Conservation (phyloP, 352 stramenopile genomes). For the Phytophthora vignae region DNA sequence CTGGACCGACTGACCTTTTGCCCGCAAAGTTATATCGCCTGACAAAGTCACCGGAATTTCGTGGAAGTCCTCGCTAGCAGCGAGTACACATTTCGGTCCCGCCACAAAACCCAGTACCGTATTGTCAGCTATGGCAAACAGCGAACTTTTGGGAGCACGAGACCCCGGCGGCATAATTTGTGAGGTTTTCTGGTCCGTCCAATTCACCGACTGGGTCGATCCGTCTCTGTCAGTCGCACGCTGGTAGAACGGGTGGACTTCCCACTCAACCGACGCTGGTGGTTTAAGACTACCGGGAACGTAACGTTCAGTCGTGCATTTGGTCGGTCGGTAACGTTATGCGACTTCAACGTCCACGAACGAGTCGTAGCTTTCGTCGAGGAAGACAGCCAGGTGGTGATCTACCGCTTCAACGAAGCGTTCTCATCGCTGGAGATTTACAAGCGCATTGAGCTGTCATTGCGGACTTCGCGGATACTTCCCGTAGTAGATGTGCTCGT, state of each 20-base stretch:
- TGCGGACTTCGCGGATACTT: slow-evolving; percentile 35
- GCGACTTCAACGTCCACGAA: slow-evolving; percentile 35
- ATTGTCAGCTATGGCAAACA: no score
- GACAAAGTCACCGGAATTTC: no score
- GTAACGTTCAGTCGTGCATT: slow-evolving; percentile 13
- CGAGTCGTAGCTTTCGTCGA: slow-evolving; percentile 37
- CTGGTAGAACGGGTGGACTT: slow-evolving; percentile 35
- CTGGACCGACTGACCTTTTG: no score
- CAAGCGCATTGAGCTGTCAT: slow-evolving; percentile 32
- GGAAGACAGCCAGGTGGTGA: slow-evolving; percentile 23
- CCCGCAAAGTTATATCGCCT: no score
- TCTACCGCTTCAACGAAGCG: slow-evolving; percentile 42
- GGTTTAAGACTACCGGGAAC: not conserved
- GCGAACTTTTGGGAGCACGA: no score
- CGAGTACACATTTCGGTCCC: no score
- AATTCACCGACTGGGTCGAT: no score
- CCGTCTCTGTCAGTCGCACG: no score
- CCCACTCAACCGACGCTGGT: slow-evolving; percentile 3
- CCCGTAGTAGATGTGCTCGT: slow-evolving; percentile 33
- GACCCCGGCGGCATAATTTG: no score
- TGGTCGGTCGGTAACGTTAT: slow-evolving; percentile 20
- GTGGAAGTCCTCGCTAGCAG: no score
- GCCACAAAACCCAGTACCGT: no score
- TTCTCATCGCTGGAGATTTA: slow-evolving; percentile 39
- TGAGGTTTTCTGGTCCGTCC: no score